phyloP scores from a whole-genome alignment of 768 basidiomycete genomes.

The Boletus rufocinnamomeus region DNA sequence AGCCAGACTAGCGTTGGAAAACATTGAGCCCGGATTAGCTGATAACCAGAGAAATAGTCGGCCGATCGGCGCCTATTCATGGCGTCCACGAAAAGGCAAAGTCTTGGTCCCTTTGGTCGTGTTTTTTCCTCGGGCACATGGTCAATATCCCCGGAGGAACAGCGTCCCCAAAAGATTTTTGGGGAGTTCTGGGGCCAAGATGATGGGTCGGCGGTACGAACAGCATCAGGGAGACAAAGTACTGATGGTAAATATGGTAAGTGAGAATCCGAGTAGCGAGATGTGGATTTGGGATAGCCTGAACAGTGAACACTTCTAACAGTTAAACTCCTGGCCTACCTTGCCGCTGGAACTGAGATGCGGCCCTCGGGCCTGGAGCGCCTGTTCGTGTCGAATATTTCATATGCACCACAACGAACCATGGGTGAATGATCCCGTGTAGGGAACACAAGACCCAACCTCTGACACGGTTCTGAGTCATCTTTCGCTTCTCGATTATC shows the following conservation, averaged over 20 bases:
- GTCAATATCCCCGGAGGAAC: conserved; percentile 9
- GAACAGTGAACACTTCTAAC: not conserved
- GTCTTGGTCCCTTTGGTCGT: not conserved
- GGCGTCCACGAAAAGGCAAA: not conserved
- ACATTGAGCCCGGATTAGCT: not conserved
- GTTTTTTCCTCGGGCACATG: not conserved
- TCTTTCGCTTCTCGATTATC: conserved; percentile 55
- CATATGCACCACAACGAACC: not conserved
- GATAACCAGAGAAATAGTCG: not conserved
- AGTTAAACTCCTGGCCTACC: too few relatives aligned
- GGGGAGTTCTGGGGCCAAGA: not conserved
- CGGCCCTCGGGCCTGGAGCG: conserved; percentile 6
- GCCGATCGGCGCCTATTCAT: not conserved
- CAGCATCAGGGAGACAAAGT: not conserved
- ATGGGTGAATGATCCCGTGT: not conserved
- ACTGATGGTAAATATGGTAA: not conserved
- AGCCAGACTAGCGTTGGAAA: not conserved
- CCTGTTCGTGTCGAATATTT: not conserved
- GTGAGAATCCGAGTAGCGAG: conserved; percentile 1
- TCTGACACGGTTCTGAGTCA: conserved; percentile 1
- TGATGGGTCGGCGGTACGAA: not conserved
- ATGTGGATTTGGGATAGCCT: conserved; percentile 4
- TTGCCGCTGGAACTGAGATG: conserved; percentile 1
- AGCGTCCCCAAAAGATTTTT: not conserved
- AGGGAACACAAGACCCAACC: not conserved